phyloP scores from a whole-genome alignment of 2,329 filamentous ascomycete genomes.

The Graphilbum ipis-grandicollis region DNA sequence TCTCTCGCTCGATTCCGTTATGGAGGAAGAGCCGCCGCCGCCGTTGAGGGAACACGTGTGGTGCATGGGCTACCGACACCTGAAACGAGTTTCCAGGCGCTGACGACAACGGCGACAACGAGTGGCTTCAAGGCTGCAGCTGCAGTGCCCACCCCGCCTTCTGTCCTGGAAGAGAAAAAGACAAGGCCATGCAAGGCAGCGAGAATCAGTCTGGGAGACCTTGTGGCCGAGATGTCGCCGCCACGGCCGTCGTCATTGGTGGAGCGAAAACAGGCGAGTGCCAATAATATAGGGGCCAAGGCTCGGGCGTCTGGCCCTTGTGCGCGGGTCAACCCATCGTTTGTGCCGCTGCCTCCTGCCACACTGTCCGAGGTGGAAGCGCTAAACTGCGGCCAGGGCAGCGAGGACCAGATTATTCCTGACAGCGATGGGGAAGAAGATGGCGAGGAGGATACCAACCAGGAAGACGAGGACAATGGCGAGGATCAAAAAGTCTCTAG shows the following conservation, averaged over 20 bases:
- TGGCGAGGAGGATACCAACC: too few species aligned
- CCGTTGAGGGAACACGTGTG: slow-evolving; percentile 11
- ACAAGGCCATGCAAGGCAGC: neutral
- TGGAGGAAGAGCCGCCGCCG: neutral
- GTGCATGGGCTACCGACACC: slow-evolving; percentile 24
- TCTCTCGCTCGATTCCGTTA: slow-evolving; percentile 9
- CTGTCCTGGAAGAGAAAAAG: neutral
- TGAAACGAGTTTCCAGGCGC: slow-evolving; percentile 12
- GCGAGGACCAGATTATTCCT: slow-evolving; percentile 38
- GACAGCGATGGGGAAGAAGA: slow-evolving; percentile 33
- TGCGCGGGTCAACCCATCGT: slow-evolving; percentile 30
- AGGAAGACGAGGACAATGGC: too few species aligned
- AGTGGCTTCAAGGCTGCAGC: neutral
- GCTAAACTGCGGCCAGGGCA: slow-evolving; percentile 29
- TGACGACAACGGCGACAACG: too few species aligned
- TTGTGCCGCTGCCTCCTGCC: slow-evolving; percentile 36
- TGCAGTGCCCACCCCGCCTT: neutral
- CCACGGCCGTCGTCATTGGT: too few species aligned
- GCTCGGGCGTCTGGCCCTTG: neutral
- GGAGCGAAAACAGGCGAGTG: too few species aligned
- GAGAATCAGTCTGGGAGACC: slow-evolving; percentile 4
- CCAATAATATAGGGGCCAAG: slow-evolving; percentile 8
- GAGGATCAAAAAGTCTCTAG: neutral
- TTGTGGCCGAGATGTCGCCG: slow-evolving; percentile 2
- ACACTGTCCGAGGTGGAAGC: slow-evolving; percentile 35